Conservation (phyloP, 352 stramenopile genomes). For the Chrysophaeum taylorii region DNA sequence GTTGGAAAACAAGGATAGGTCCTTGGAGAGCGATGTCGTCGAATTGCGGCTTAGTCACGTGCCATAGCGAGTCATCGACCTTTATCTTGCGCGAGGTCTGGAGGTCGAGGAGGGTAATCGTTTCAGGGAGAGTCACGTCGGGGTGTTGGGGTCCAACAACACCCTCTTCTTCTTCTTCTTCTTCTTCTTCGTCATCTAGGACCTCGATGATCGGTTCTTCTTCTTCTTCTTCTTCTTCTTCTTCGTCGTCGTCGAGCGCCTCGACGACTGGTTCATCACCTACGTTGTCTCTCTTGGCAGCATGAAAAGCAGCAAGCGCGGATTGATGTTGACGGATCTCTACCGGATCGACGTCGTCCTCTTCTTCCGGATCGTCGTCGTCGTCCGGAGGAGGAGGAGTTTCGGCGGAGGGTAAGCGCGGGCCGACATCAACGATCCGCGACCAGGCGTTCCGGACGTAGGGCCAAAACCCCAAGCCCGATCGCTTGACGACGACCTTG, state of each 20-base stretch:
- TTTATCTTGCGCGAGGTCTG: not conserved
- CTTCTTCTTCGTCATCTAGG: not conserved
- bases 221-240: not conserved
- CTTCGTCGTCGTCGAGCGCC: not conserved
- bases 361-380: too few species aligned
- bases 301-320: too few species aligned
- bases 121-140: not conserved
- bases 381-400: too few species aligned
- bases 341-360: too few species aligned
- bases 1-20: not conserved
- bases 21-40: constrained; percentile 3
- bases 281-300: too few species aligned
- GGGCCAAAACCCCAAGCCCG: not conserved
- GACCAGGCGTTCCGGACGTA: constrained; percentile 8
- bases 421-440: constrained; percentile 7
- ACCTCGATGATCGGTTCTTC: too few species aligned
- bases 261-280: not conserved
- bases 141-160: too few species aligned
- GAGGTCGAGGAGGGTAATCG: constrained; percentile 3
- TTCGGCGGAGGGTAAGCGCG: not conserved
- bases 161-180: not conserved
- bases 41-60: not conserved
- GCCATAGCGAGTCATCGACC: constrained; percentile 4
- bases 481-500: not conserved
- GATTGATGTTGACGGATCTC: too few species aligned